phyloP scores from a whole-genome alignment of 345 rosid species.

The Arabidopsis arenosa region DNA sequence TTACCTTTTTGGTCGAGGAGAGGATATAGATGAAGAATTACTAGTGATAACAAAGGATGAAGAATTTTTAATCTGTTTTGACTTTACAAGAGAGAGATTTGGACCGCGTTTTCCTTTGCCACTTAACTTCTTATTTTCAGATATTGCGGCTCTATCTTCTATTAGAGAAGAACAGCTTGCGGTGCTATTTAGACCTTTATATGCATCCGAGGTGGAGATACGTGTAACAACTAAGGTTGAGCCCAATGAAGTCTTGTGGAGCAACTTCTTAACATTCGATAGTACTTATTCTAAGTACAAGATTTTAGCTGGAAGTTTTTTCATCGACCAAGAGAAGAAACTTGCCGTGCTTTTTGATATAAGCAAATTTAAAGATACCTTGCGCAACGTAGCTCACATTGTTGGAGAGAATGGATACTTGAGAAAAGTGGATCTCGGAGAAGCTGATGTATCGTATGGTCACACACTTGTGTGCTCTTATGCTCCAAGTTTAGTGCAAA shows the following conservation, averaged over 20 bases:
- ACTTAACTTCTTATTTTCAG: too few species aligned
- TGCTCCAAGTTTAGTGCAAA: constrained; percentile 7
- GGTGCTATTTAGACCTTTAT: not conserved
- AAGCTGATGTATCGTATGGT: not conserved
- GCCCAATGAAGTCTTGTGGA: not conserved
- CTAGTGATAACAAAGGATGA: too few species aligned
- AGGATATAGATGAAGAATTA: too few species aligned
- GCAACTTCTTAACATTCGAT: not conserved
- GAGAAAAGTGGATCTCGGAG: not conserved
- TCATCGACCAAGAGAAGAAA: constrained; percentile 17
- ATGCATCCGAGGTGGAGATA: not conserved
- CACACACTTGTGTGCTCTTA: not conserved
- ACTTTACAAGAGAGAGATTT: too few species aligned
- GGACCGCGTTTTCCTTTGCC: too few species aligned
- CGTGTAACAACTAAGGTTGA: constrained; percentile 5
- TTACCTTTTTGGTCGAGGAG: too few species aligned
- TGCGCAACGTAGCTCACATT: not conserved
- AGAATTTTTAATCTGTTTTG: too few species aligned
- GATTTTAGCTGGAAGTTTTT: not conserved
- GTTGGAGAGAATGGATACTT: constrained; percentile 3
- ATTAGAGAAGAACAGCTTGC: not conserved
- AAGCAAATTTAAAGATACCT: not conserved
- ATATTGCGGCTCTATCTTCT: too few species aligned
- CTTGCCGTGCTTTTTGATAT: not conserved
- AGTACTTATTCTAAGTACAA: too few species aligned